Evolutionary conservation across 2,329 filamentous ascomycete genomes (phyloP).

Genomic region (Aspergillus unguis): DNA sequence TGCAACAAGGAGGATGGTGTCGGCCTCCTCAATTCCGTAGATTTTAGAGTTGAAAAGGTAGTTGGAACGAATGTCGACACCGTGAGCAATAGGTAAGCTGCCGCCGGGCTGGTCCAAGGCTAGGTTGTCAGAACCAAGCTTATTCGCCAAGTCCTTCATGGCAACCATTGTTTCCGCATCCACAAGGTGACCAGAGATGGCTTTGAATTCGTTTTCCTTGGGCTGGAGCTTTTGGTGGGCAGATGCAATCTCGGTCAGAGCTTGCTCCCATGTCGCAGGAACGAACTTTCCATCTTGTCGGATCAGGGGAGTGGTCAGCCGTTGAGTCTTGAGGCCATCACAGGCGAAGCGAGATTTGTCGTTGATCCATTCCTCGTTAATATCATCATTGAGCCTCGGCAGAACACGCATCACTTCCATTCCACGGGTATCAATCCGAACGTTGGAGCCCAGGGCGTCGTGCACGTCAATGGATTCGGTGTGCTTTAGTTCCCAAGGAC

Average conservation of each 20-base stretch:
- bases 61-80: conserved; percentile 88
- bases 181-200: conserved; percentile 82
- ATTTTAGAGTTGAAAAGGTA: conserved; percentile 97
- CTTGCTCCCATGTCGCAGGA: conserved; percentile 93
- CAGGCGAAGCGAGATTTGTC: conserved; percentile 97
- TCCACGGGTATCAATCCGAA: conserved; percentile 87
- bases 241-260: conserved; percentile 77
- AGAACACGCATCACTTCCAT: conserved; percentile 94
- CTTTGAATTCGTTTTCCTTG: conserved; percentile 93
- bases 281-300: conserved; percentile 87
- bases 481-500: conserved; percentile 96
- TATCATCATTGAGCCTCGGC: conserved; percentile 90
- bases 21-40: conserved; percentile 88
- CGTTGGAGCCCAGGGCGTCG: conserved; percentile 88
- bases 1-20: conserved; percentile 85
- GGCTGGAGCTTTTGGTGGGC: conserved; percentile 77
- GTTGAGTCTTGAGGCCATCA: conserved; percentile 93
- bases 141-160: conserved; percentile 96
- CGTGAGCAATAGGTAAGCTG: conserved; percentile 80
- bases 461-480: conserved; percentile 94
- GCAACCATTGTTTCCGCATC: conserved; percentile 93
- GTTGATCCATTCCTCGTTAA: conserved; percentile 99
- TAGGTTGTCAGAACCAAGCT: conserved; percentile 91
- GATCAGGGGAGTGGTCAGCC: conserved; percentile 87
- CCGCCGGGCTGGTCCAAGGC: conserved; percentile 87